phyloP scores from a whole-genome alignment of 1,284 basidiomycete species.

The Sporisorium graminicola region DNA sequence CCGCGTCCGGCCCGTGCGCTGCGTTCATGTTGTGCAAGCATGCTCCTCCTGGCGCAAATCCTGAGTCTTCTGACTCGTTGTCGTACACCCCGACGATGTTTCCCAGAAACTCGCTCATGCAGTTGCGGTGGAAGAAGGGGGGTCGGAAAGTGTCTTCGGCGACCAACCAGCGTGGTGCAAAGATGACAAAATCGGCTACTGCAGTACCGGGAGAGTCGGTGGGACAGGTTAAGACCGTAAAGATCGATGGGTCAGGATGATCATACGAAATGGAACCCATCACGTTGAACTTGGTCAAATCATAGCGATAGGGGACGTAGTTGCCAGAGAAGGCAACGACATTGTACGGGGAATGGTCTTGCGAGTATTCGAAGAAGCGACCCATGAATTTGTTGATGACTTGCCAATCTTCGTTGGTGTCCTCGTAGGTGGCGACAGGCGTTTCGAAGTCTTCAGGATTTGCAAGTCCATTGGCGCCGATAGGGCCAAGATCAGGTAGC shows the following conservation, averaged over 20 bases:
- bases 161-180: constrained; percentile 48
- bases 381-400: constrained; percentile 74
- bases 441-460: constrained; percentile 76
- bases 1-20: constrained; percentile 62
- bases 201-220: constrained; percentile 76
- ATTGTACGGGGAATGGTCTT: constrained; percentile 80
- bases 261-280: constrained; percentile 77
- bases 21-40: constrained; percentile 61
- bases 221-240: constrained; percentile 58
- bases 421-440: constrained; percentile 77
- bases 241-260: constrained; percentile 68
- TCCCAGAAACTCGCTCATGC: constrained; percentile 55
- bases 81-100: constrained; percentile 52
- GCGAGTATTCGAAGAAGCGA: constrained; percentile 74
- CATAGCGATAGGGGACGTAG: constrained; percentile 81
- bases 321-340: constrained; percentile 77
- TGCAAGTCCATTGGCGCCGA: constrained; percentile 73
- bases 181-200: constrained; percentile 60
- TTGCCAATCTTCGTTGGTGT: constrained; percentile 72
- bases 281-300: constrained; percentile 77
- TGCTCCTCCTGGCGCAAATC: constrained; percentile 55
- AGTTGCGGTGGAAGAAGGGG: constrained; percentile 53
- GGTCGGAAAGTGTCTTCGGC: constrained; percentile 48
- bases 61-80: constrained; percentile 46
- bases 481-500: constrained; percentile 78